These are phyloP conservation scores for Fusarium nematophilum DNA, from an alignment of 2,329 filamentous ascomycete genomes.

Conservation along the genomic window DNA sequence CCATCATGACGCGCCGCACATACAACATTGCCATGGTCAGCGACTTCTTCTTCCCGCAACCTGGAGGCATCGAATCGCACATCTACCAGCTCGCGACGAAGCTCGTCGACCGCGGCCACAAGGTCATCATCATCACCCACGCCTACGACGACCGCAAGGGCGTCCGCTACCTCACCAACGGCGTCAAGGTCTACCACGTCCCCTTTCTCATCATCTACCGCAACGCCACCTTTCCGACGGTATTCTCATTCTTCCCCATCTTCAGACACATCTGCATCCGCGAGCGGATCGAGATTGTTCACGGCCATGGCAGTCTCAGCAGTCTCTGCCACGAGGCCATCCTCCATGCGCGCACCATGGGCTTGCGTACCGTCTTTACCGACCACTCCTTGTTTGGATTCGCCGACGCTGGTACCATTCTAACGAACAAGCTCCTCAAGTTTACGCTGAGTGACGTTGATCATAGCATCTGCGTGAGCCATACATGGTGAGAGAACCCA, in stretches of 20 bases:
- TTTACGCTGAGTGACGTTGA: conserved; percentile 97
- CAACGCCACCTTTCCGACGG: conserved; percentile 91
- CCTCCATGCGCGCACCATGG: conserved; percentile 95
- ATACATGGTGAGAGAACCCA: conserved; percentile 79
- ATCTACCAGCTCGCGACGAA: conserved; percentile 98
- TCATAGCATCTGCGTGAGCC: conserved; percentile 97
- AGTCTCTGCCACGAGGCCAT: conserved; percentile 95
- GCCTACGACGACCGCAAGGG: conserved; percentile 92
- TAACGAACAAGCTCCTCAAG: conserved; percentile 97
- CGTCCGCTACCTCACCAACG: conserved; percentile 95
- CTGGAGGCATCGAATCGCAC: conserved; percentile 95
- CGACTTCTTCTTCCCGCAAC: conserved; percentile 99
- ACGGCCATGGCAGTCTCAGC: conserved; percentile 95
- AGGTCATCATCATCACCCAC: conserved; percentile 97
- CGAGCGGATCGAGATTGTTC: conserved; percentile 95
- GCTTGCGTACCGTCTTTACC: conserved; percentile 93
- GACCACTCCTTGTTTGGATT: conserved; percentile 98
- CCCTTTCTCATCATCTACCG: conserved; percentile 97
- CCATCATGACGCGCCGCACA: conserved; percentile 64
- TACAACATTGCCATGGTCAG: conserved; percentile 91
- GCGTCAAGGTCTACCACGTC: conserved; percentile 97
- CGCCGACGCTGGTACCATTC: conserved; percentile 92
- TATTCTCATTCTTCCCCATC: conserved; percentile 99
- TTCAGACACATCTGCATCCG: conserved; percentile 96
- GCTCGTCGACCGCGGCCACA: conserved; percentile 96